Conservation (phyloP, 805 yeast species). For the Lipomyces japonicus region DNA sequence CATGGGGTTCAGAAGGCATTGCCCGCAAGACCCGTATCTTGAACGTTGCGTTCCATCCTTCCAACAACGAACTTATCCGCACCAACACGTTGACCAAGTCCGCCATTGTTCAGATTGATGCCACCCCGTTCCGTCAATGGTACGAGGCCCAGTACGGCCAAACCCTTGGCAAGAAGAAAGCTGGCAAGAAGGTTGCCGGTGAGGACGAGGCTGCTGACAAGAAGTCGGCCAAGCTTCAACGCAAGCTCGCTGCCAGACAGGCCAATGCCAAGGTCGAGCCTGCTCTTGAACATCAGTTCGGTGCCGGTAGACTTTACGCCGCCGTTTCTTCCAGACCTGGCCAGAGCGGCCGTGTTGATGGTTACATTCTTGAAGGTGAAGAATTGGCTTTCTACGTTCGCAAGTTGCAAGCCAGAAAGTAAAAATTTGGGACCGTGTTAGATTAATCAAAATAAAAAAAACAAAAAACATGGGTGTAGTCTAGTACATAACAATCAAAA, state of each 20-base stretch:
- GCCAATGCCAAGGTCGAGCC: slow-evolving; percentile 77
- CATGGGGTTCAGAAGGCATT: slow-evolving; percentile 99
- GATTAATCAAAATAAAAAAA: neutral
- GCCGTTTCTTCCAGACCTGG: slow-evolving; percentile 99
- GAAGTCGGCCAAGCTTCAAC: slow-evolving; percentile 76
- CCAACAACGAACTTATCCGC: slow-evolving; percentile 99
- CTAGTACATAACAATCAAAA: slow-evolving; percentile 11
- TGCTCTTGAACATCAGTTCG: slow-evolving; percentile 93
- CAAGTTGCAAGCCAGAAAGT: slow-evolving; percentile 99
- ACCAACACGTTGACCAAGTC: slow-evolving; percentile 99
- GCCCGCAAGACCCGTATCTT: slow-evolving; percentile 98
- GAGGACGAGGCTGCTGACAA: slow-evolving; percentile 48
- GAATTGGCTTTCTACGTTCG: slow-evolving; percentile 99
- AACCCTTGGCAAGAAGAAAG: slow-evolving; percentile 79
- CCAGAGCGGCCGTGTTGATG: slow-evolving; percentile 99
- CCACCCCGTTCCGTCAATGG: slow-evolving; percentile 99
- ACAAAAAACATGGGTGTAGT: neutral
- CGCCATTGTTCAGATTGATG: slow-evolving; percentile 98
- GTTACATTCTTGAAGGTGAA: slow-evolving; percentile 99
- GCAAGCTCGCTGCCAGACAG: slow-evolving; percentile 92
- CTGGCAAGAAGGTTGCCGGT: slow-evolving; percentile 31
- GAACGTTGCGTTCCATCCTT: slow-evolving; percentile 98
- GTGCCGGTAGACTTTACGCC: slow-evolving; percentile 99
- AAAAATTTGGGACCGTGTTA: too few species aligned
- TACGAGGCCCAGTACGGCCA: slow-evolving; percentile 98